These are phyloP conservation scores for Opeltia flavorubescens DNA, from an alignment of 495 filamentous ascomycete species.

Conservation along the genomic window DNA sequence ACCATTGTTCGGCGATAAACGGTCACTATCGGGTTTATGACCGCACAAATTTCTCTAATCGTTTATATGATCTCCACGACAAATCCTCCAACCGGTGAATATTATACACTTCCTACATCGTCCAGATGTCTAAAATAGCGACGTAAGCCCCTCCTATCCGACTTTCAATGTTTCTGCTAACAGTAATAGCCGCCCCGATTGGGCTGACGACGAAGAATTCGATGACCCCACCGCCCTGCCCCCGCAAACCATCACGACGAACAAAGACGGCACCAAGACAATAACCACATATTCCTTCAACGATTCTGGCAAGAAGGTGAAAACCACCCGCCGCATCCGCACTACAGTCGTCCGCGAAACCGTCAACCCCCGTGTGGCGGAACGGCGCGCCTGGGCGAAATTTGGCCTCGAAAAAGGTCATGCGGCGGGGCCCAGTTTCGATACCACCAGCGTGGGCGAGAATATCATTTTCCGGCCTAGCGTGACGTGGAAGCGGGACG, in stretches of 20 bases:
- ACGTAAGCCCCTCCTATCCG: constrained; percentile 1
- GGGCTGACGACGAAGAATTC: constrained; percentile 95
- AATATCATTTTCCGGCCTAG: constrained; percentile 92
- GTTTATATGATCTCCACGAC: constrained; percentile 4
- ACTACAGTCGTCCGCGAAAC: constrained; percentile 76
- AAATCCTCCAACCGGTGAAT: neutral
- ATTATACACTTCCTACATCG: neutral
- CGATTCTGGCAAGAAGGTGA: constrained; percentile 88
- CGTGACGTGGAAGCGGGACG: constrained; percentile 79
- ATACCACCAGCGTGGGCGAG: constrained; percentile 88
- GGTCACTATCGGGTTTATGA: too few relatives aligned
- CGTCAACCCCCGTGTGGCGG: constrained; percentile 92
- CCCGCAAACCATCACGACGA: constrained; percentile 68
- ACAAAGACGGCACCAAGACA: constrained; percentile 97
- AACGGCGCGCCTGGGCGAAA: constrained; percentile 81
- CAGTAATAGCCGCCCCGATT: constrained; percentile 51
- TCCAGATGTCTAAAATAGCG: constrained; percentile 12
- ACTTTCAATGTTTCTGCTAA: neutral
- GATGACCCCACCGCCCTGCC: constrained; percentile 72
- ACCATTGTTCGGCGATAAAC: too few relatives aligned
- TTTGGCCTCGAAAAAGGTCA: constrained; percentile 77
- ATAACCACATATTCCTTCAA: constrained; percentile 81
- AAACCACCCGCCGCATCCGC: constrained; percentile 87
- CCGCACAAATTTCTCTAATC: too few relatives aligned
- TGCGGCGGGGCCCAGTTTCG: constrained; percentile 49